Evolutionary conservation across 495 filamentous ascomycete species (phyloP), one percentile per base, ranked within the genome.

Genomic region (Cercophora scortea): DNA sequence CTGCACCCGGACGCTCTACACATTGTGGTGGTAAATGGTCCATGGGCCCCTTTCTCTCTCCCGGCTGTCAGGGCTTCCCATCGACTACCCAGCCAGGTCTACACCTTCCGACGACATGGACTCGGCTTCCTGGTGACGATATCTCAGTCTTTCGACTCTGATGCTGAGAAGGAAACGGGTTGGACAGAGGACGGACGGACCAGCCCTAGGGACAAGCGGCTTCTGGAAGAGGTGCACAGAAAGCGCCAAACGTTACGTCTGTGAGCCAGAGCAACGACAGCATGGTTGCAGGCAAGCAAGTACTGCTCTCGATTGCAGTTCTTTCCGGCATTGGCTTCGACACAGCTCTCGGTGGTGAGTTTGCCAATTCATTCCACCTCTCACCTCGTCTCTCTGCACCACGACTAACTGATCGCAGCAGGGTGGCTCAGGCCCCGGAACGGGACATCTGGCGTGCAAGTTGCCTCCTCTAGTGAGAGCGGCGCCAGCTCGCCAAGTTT

Each of bases 261-360:
- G 41, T 6, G 40, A 13, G 47, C 49, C 32, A 50, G 55, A 8
- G 41, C 49, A 36, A 44, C 52, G 17, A 52, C 53, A 65, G 50
- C 39, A 69, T 69, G 64, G 61, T 66, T 51, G 57, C 47, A 40
- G 54, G 56, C 25, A 56, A 49, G 54, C 52, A 45, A 33, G 57
- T 57, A 56, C 57, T 69, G 59, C 61, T 66, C 18, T 62, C 57
- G 13, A 19, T 62, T 53, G 66, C 62, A 58, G 64, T 61, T 50
- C 59, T 67, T 42, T 57, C 51, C 34, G 18, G 51, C 44, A 47
- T 55, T 49, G 58, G 61, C 45, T 36, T 67, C 46, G 59, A 67
- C 35, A 49, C 41, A 41, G 59, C 53, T 18, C 43, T 54, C 3
- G 60, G 60, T 61, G 66, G 66, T 67, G 35, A 47, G 58, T 50